Base-by-base conservation (phyloP, 1,284 basidiomycete species). In the Microbotryum saponariae region DNA sequence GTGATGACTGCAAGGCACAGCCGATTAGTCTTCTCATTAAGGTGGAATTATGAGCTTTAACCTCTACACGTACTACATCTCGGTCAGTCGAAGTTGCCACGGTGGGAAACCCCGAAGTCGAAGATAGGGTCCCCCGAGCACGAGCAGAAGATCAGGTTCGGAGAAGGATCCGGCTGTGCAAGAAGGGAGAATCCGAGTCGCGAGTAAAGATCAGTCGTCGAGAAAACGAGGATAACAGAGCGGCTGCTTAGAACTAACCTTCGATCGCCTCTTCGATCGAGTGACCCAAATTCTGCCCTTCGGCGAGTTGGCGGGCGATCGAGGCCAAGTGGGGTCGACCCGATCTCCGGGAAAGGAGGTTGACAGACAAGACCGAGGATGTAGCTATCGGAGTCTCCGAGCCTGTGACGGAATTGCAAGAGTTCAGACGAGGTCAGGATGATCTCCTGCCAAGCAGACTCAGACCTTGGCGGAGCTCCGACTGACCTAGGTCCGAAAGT, bases 71-170 rank as follows among this genome's bases (percentile, higher is more conserved):
- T 29, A 71, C 70, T 68, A 67, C 58, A 72, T 69, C 52, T 72
- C 71, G 21, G 68, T 64, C 6, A 72, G 57, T 1, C 68, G 59
- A 14, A 70, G 52, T 46, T 71, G 69, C 71, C 71, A 72, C 0
- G 71, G 71, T 16, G 70, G 71, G 56, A 71, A 72, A 2, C 70
- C 71, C 3, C 55, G 60, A 6, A 72, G 52, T 20, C 70, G 64
- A 3, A 71, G 61, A 54, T 71, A 68, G 1, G 68, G 62, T 1
- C 71, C 71, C 3, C 71, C 71, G 10, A 70, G 58, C 9, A 72
- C 68, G 31, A 71, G 51, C 6, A 72, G 37, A 1, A 72, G 60
- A 23, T 72, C 66, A 0, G 71, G 71, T 62, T 71, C 70, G 6
- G 60, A n/a, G 14, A 71, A 37, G 23, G 37, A 42, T 42, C 14